A percentile compares a stretch with the other conserved stretches of the same genome.
Conservation (phyloP, 2,329 filamentous ascomycete genomes). For the Pyrenochaeta sp. region DNA sequence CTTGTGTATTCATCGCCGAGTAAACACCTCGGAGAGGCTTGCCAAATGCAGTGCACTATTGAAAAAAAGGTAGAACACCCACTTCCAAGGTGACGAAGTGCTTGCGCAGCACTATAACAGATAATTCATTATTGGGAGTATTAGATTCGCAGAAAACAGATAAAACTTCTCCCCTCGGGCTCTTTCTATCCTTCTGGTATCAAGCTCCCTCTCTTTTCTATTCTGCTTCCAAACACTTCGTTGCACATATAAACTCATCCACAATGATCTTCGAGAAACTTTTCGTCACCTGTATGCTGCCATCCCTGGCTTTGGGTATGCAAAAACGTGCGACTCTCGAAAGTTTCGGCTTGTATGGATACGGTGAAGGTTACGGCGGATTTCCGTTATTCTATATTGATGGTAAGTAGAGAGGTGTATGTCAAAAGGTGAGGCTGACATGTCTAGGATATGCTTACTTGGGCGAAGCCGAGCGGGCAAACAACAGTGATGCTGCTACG, state of each 20-base stretch:
- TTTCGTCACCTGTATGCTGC: constrained; percentile 17
- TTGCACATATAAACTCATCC: background rate
- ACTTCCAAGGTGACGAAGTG: background rate
- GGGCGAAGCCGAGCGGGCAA: constrained; percentile 18
- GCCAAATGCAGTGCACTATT: background rate
- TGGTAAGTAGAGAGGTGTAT: constrained; percentile 9
- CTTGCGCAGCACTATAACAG: background rate
- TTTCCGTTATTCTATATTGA: constrained; percentile 26
- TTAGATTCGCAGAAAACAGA: background rate
- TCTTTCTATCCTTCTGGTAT: no score
- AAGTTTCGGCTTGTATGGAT: constrained; percentile 23
- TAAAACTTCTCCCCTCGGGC: background rate
- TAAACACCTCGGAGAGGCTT: background rate
- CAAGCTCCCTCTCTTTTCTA: background rate
- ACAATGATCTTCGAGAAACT: constrained; percentile 7
- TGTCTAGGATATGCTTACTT: constrained; percentile 25
- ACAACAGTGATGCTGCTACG: constrained; percentile 23
- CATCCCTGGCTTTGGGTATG: constrained; percentile 19
- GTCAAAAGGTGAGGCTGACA: constrained; percentile 3
- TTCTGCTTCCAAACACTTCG: background rate
- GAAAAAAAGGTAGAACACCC: background rate
- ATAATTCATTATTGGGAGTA: background rate
- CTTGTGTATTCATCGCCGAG: background rate
- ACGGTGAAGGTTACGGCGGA: constrained; percentile 22
- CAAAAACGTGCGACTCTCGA: constrained; percentile 15